Conservation (phyloP, 768 basidiomycete species). For the Amylocystis lapponica region DNA sequence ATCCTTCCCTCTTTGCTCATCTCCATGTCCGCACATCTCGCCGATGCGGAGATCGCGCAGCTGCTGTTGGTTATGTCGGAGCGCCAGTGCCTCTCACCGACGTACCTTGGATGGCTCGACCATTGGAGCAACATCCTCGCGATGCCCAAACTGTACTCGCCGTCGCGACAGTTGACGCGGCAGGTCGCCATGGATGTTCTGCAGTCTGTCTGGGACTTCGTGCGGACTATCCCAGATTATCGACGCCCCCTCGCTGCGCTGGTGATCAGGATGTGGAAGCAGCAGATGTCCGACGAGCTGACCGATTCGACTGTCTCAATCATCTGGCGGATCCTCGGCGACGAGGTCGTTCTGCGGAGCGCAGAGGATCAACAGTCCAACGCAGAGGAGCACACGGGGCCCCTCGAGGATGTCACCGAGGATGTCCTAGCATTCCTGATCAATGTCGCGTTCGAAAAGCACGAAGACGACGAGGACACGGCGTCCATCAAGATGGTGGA, state of each 20-base stretch:
- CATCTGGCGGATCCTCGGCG: slow-evolving; percentile 58
- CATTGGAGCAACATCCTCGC: slow-evolving; percentile 58
- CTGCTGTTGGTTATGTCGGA: slow-evolving; percentile 59
- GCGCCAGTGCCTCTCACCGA: slow-evolving; percentile 65
- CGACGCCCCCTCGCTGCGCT: slow-evolving; percentile 47
- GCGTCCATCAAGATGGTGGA: slow-evolving; percentile 8
- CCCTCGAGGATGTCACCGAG: slow-evolving; percentile 8
- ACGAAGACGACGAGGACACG: slow-evolving; percentile 15
- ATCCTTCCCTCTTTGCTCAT: slow-evolving; percentile 60
- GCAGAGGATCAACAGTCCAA: slow-evolving; percentile 30
- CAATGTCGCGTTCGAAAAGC: slow-evolving; percentile 7
- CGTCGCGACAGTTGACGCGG: slow-evolving; percentile 45
- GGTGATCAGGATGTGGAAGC: slow-evolving; percentile 46
- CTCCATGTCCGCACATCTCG: slow-evolving; percentile 60
- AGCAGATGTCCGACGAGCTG: slow-evolving; percentile 22
- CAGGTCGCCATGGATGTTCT: slow-evolving; percentile 52
- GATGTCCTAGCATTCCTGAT: slow-evolving; percentile 18
- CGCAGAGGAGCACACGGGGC: not conserved
- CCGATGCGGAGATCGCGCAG: slow-evolving; percentile 60
- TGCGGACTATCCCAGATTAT: slow-evolving; percentile 66
- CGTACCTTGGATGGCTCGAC: slow-evolving; percentile 63
- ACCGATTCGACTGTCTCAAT: slow-evolving; percentile 27
- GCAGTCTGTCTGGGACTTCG: slow-evolving; percentile 52
- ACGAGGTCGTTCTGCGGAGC: slow-evolving; percentile 57
- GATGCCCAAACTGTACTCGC: slow-evolving; percentile 30